Evolutionary conservation across 2,329 filamentous ascomycete genomes (phyloP).

Genomic region (Pseudopithomyces chartarum): DNA sequence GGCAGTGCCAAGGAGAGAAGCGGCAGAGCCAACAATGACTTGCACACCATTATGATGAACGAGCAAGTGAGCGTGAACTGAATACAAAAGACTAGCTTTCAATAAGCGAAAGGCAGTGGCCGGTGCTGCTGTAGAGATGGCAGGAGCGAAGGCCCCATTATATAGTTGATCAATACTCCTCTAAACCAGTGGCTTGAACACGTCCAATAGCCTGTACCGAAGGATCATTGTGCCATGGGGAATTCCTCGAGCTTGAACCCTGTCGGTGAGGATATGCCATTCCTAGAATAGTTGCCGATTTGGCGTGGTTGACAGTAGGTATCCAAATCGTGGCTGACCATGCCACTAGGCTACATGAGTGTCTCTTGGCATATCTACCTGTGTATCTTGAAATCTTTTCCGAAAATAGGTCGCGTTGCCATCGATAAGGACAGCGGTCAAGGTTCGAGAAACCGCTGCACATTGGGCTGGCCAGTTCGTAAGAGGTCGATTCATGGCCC

Average conservation of each 20-base stretch:
- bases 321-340: too few relatives aligned
- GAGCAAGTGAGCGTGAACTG: not conserved
- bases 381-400: not conserved
- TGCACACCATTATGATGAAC: slow-evolving; percentile 21
- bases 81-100: not conserved
- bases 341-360: too few relatives aligned
- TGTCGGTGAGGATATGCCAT: not conserved
- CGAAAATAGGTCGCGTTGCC: too few relatives aligned
- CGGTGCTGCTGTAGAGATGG: not conserved
- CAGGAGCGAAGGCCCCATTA: not conserved
- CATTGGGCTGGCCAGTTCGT: not conserved
- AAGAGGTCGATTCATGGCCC: not conserved
- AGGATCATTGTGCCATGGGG: not conserved
- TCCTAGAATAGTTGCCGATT: not conserved
- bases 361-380: too few relatives aligned
- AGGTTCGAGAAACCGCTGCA: not conserved
- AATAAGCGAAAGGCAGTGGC: not conserved
- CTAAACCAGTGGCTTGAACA: not conserved
- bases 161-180: not conserved
- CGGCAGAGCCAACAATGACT: slow-evolving; percentile 18
- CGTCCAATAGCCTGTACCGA: not conserved
- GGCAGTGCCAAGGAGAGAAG: slow-evolving; percentile 21
- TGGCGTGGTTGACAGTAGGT: not conserved
- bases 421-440: not conserved
- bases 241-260: not conserved